Percentiles rank a stretch among this genome's conserved stretches.
Evolutionary conservation across 2,329 filamentous ascomycete species (phyloP).

Genomic region (Colletotrichum viniferum): DNA sequence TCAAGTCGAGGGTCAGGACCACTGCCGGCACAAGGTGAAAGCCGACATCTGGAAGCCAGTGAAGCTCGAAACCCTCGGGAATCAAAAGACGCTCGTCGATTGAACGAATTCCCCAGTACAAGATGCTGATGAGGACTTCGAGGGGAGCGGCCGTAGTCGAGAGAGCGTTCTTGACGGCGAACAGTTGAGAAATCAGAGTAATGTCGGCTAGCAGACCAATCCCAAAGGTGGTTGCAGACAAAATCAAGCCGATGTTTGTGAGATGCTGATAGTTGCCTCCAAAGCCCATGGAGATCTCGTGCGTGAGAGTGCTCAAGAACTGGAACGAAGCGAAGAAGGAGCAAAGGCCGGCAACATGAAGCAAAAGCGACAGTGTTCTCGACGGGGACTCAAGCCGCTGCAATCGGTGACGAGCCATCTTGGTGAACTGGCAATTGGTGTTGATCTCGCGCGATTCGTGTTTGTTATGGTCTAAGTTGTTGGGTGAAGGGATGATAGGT

Average conservation of each 20-base stretch:
- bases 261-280: slow-evolving; percentile 75
- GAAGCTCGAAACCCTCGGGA: slow-evolving; percentile 60
- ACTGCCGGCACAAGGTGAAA: slow-evolving; percentile 72
- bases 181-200: slow-evolving; percentile 60
- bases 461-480: neutral
- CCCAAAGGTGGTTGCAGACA: slow-evolving; percentile 65
- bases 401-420: slow-evolving; percentile 60
- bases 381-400: slow-evolving; percentile 72
- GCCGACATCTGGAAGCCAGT: slow-evolving; percentile 62
- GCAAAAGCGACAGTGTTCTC: slow-evolving; percentile 62
- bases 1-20: slow-evolving; percentile 66
- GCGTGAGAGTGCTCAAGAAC: slow-evolving; percentile 55
- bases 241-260: slow-evolving; percentile 72
- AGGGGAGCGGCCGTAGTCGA: slow-evolving; percentile 70
- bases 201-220: slow-evolving; percentile 69
- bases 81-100: slow-evolving; percentile 58
- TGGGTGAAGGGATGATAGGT: neutral
- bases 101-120: slow-evolving; percentile 74
- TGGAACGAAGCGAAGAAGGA: slow-evolving; percentile 60
- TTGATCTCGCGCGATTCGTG: neutral
- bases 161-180: slow-evolving; percentile 70
- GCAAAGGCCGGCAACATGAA: slow-evolving; percentile 61
- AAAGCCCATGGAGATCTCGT: slow-evolving; percentile 60
- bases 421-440: neutral
- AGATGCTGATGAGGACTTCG: slow-evolving; percentile 71